Conservation (phyloP, 495 filamentous ascomycete species). For the Neohortaea acidophila region DNA sequence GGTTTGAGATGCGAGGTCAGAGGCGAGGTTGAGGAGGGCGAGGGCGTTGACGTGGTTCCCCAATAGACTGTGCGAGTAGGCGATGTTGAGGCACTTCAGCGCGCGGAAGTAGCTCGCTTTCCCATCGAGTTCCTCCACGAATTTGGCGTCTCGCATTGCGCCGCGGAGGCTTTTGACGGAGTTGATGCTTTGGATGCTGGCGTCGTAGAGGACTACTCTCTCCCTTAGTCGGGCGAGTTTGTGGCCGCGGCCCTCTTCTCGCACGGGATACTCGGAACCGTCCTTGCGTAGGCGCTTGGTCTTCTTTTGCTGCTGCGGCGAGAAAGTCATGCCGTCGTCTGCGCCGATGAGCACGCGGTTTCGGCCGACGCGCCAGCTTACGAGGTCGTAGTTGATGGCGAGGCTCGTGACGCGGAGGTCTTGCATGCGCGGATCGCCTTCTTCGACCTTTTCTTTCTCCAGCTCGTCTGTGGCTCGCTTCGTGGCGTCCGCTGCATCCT, state of each 20-base stretch:
- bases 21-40: slow-evolving; percentile 61
- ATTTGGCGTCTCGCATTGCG: slow-evolving; percentile 67
- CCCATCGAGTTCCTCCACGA: slow-evolving; percentile 59
- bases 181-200: slow-evolving; percentile 76
- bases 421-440: slow-evolving; percentile 78
- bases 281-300: slow-evolving; percentile 40
- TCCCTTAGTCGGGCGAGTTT: slow-evolving; percentile 73
- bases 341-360: slow-evolving; percentile 76
- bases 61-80: slow-evolving; percentile 65
- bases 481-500: slow-evolving; percentile 86
- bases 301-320: slow-evolving; percentile 33
- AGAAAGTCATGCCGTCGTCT: slow-evolving; percentile 59
- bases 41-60: slow-evolving; percentile 63
- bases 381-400: slow-evolving; percentile 78
- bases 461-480: slow-evolving; percentile 88
- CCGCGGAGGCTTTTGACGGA: slow-evolving; percentile 81
- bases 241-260: slow-evolving; percentile 41
- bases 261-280: slow-evolving; percentile 34
- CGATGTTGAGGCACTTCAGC: slow-evolving; percentile 74
- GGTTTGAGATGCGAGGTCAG: slow-evolving; percentile 29
- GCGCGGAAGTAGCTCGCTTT: slow-evolving; percentile 77
- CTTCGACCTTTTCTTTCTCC: slow-evolving; percentile 62
- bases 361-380: slow-evolving; percentile 87
- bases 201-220: slow-evolving; percentile 82
- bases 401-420: slow-evolving; percentile 83